phyloP scores from a whole-genome alignment of 2,329 filamentous ascomycete genomes.

The Cladophialophora bantiana region DNA sequence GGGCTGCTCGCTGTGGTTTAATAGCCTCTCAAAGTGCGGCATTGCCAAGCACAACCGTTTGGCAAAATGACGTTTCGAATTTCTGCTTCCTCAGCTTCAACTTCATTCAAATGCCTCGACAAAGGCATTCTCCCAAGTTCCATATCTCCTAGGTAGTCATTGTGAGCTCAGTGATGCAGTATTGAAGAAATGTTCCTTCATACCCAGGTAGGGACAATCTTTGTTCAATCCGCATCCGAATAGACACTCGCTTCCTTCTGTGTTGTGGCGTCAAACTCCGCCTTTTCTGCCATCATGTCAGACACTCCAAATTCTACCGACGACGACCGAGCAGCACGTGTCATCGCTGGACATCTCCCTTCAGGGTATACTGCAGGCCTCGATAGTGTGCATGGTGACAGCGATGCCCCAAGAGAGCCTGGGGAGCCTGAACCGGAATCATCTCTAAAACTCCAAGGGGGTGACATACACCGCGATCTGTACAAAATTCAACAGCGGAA shows the following conservation, averaged over 20 bases:
- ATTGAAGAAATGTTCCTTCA: not conserved
- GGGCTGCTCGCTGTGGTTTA: too few relatives aligned
- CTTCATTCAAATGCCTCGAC: not conserved
- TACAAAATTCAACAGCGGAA: conserved; percentile 72
- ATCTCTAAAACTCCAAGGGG: conserved; percentile 74
- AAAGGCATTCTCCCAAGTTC: not conserved
- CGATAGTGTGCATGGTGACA: conserved; percentile 25
- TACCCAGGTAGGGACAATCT: not conserved
- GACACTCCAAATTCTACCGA: conserved; percentile 29
- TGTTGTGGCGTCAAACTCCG: not conserved
- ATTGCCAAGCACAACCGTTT: not conserved
- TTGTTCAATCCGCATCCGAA: not conserved
- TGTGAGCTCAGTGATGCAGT: not conserved
- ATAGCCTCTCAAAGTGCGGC: too few relatives aligned
- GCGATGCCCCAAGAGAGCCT: not conserved
- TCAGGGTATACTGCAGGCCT: conserved; percentile 36
- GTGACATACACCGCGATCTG: conserved; percentile 79
- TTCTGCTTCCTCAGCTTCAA: not conserved
- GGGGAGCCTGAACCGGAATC: conserved; percentile 54
- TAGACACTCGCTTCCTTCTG: not conserved
- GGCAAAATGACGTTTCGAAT: not conserved
- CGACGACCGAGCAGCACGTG: conserved; percentile 30
- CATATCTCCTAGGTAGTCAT: not conserved
- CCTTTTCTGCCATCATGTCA: conserved; percentile 27
- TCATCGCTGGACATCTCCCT: conserved; percentile 36